Base-by-base conservation (phyloP, 2,329 filamentous ascomycete species). In the Botryotinia narcissicola region DNA sequence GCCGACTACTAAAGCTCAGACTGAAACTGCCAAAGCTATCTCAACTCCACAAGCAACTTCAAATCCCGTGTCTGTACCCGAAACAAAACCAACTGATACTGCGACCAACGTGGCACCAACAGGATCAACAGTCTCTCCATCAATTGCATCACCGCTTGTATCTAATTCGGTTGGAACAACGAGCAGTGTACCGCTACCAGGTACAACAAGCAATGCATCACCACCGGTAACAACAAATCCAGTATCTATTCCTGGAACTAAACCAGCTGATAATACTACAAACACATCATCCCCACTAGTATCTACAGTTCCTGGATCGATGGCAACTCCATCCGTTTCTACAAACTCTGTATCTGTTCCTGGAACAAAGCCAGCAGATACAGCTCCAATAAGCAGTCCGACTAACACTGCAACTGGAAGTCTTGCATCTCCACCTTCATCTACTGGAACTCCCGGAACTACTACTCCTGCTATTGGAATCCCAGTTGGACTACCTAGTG, bases 41-140 rank as follows among this genome's bases (percentile, higher is more conserved):
- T 54, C 70, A 48, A 44, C 54, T 32, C 57, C 54, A 72, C 29
- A 74, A 37, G 14, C 57, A 37, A 60, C 54, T 35, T 44, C 73
- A 61, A 69, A 54, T 25, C 25, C 32, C 35, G 32, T 32, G 1
- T 35, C 22, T 14, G 2, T 42, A n/a, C 25, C 60, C 12, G 60
- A 14, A 29, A 62, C 35, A 18, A 62, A 42, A 4, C 8, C 14
- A 10, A 16, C 25, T 42, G 60, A 29, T 20, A 62, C 14, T n/a
- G 37, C 44, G 18, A 20, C 63, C 25, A 54, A 40, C 20, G 8
- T 6, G 12, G 3, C 32, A n/a, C 8, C 46, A 3, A 12, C 8
- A 29, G 63, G 32, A 18, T 29, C 63, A n/a, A 54, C 63, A 37
- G 22, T 51, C 8, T 67, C 63, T 25, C 22, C 32, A n/a, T 67